Evolutionary conservation across 768 basidiomycete genomes (phyloP).

Genomic region (Filobasidium floriforme): DNA sequence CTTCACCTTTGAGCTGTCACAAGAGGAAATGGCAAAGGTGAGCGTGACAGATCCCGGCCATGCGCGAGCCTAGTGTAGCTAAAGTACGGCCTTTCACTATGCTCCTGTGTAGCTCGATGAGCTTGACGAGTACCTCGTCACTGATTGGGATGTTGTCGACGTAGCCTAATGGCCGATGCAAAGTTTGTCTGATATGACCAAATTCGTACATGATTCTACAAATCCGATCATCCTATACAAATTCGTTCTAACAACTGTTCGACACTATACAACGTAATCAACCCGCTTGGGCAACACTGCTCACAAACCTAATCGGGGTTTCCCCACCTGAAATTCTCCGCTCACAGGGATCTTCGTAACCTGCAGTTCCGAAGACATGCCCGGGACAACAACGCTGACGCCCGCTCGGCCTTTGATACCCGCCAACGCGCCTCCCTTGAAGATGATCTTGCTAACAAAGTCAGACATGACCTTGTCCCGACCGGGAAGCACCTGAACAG

Average conservation of each 20-base stretch:
- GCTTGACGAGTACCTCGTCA: conserved; percentile 46
- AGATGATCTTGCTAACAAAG: conserved; percentile 43
- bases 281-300: background rate
- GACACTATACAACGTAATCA: background rate
- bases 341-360: conserved; percentile 33
- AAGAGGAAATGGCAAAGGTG: conserved; percentile 48
- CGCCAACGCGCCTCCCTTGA: conserved; percentile 44
- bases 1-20: conserved; percentile 49
- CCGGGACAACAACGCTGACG: conserved; percentile 32
- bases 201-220: background rate
- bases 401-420: conserved; percentile 40
- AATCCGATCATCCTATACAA: background rate
- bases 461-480: conserved; percentile 37
- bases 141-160: conserved; percentile 47
- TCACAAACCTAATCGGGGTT: conserved; percentile 22
- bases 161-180: conserved; percentile 2
- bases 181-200: background rate
- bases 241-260: background rate
- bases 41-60: conserved; percentile 2
- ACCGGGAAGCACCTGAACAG: conserved; percentile 54
- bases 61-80: background rate
- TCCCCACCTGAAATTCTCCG: conserved; percentile 36
- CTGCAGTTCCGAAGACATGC: conserved; percentile 28
- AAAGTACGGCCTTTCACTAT: background rate
- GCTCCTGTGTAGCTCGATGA: conserved; percentile 33